Base-by-base conservation (phyloP, 2,329 filamentous ascomycete species). In the Fusarium neocosmosporiellum region DNA sequence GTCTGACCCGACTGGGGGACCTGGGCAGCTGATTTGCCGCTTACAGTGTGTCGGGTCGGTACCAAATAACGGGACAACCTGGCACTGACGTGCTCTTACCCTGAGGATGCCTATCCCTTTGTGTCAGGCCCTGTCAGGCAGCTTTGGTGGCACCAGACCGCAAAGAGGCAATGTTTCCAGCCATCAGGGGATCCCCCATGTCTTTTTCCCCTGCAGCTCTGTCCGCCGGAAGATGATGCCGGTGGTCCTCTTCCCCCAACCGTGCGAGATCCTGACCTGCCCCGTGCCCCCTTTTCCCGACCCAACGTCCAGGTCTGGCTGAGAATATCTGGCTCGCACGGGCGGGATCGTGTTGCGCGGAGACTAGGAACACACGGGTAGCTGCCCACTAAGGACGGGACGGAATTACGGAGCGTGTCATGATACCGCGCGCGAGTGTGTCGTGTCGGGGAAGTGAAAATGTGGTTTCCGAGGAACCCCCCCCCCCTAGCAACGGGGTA, bases 341-440 rank as follows among this genome's bases (percentile, higher is more conserved):
- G 70, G 57, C 71, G 67, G 70, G 60, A 73, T 73, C 71, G 63
- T 63, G 67, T 59, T 71, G 63, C 62, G 36, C 63, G 63, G 70
- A 68, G 53, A 67, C 70, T 69, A 70, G 67, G 67, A 66, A 66
- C 37, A 37, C 54, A 41, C 65, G 65, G 67, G 37, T 66, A 50
- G 58, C 58, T 46, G 58, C 27, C 46, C 71, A 71, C 71, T 73
- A 73, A 71, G 46, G 60, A 46, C 70, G 71, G 71, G 70, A 73
- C 63, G 67, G 70, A 65, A 60, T 63, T 64, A 73, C 63, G 70
- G 67, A 73, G 53, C 70, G 46, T 18, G 63, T 71, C 63, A 48
- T 27, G 61, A 59, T 59, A 58, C 41, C 31, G 24, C 24, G 20
- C 39, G 66, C 27, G 7, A 7, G 29, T 22, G 7, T 18, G 41